phyloP scores from a whole-genome alignment of 805 yeast species.

The Myxozyma monticola region DNA sequence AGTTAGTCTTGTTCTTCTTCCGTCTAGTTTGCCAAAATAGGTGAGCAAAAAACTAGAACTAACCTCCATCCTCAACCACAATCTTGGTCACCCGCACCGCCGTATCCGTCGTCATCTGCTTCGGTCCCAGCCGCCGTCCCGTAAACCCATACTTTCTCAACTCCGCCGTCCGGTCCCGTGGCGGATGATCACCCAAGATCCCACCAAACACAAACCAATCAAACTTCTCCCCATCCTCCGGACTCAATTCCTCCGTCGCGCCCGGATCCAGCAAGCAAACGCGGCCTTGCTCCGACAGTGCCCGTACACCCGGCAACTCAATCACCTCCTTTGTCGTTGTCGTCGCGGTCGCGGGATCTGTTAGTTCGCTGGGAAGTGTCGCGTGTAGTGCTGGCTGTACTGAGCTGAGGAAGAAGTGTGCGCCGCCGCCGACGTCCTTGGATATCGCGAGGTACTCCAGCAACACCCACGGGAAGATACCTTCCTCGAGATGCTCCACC shows the following conservation, averaged over 20 bases:
- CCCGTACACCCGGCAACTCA: constrained; percentile 36
- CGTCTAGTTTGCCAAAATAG: background rate
- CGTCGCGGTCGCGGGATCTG: constrained; percentile 48
- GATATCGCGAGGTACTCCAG: constrained; percentile 83
- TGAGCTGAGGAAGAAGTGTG: constrained; percentile 67
- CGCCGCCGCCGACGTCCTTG: constrained; percentile 68
- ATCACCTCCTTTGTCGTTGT: constrained; percentile 70
- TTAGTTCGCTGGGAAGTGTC: constrained; percentile 64
- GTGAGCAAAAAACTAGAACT: constrained; percentile 10
- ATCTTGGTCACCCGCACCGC: constrained; percentile 89
- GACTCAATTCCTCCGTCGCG: constrained; percentile 70
- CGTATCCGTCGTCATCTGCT: constrained; percentile 97
- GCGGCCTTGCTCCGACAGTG: constrained; percentile 42
- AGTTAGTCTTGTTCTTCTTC: background rate
- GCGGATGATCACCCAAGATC: constrained; percentile 60
- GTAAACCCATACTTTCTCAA: constrained; percentile 81
- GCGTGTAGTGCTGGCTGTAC: constrained; percentile 62
- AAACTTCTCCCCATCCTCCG: constrained; percentile 63
- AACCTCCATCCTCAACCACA: constrained; percentile 58
- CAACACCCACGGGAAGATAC: constrained; percentile 93
- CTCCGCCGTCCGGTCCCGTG: constrained; percentile 83
- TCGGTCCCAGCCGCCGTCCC: constrained; percentile 81
- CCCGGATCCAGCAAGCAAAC: constrained; percentile 90
- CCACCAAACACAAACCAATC: constrained; percentile 97
- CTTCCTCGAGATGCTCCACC: constrained; percentile 96